Percentiles rank a stretch among this genome's conserved stretches.
phyloP scores from a whole-genome alignment of 2,329 filamentous ascomycete species.

The Penicillium decumbens region DNA sequence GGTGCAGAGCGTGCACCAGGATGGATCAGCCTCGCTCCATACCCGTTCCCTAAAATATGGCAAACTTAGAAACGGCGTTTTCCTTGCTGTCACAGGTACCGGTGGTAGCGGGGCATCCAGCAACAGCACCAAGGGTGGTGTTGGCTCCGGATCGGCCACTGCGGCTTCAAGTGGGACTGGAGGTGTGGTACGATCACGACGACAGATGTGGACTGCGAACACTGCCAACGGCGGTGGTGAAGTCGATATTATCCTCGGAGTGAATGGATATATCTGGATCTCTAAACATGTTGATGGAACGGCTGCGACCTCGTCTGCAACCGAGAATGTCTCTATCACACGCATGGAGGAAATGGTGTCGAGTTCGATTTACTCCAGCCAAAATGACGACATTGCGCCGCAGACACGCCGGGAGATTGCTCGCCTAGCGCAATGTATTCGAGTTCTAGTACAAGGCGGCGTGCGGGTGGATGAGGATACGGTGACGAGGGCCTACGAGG shows the following conservation, averaged over 20 bases:
- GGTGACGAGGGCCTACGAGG: conserved; percentile 75
- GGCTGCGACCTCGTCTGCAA: conserved; percentile 41
- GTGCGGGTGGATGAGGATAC: conserved; percentile 85
- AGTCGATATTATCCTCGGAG: conserved; percentile 82
- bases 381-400: conserved; percentile 78
- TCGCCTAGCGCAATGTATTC: conserved; percentile 73
- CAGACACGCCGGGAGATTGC: conserved; percentile 84
- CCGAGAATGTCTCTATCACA: conserved; percentile 62
- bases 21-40: conserved; percentile 82
- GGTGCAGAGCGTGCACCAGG: conserved; percentile 81
- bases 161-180: conserved; percentile 63
- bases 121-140: conserved; percentile 31
- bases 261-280: conserved; percentile 97
- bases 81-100: conserved; percentile 73
- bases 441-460: conserved; percentile 74
- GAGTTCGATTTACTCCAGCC: conserved; percentile 83
- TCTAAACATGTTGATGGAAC: conserved; percentile 68
- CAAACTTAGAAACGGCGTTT: conserved; percentile 89
- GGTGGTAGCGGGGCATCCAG: conserved; percentile 60
- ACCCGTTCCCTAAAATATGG: conserved; percentile 89
- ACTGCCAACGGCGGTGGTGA: conserved; percentile 48
- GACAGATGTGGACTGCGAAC: conserved; percentile 79
- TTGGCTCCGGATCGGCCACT: conserved; percentile 47
- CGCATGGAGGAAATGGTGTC: conserved; percentile 83
- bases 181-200: conserved; percentile 75